Base-by-base conservation (phyloP, 306 rosid genomes). In the Abrus pulchellus region DNA sequence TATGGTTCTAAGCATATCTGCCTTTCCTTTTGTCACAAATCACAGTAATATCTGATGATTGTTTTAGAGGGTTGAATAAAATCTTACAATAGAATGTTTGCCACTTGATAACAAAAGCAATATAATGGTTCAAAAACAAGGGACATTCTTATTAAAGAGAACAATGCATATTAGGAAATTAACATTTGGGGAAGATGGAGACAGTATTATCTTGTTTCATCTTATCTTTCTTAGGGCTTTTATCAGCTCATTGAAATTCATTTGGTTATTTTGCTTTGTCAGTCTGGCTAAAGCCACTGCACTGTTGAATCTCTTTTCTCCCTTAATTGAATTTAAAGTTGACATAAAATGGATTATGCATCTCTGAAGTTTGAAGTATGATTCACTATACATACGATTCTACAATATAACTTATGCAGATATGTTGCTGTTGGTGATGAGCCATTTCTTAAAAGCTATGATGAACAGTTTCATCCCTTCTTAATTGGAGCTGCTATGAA, bases 341-440 rank as follows among this genome's bases (percentile, higher is more conserved):
- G 53, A 78, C 57, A 34, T 12, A 48, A 62, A 48, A 41, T 71
- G 53, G n/a, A 45, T 80, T 85, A 40, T 84, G 34, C 30, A 13
- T 60, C 32, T 67, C 8, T 36, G 36, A 43, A 54, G 72, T 30
- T 52, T 74, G 47, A 32, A 54, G 72, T 30, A 57, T 74, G 47
- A 32, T 68, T 72, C 55, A 27, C 73, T 86, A 45, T 70, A 59
- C 60, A 28, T 68, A 27, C 70, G 59, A 14, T 52, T 61, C 83
- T 87, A 68, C 20, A 85, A 82, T 20, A 38, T 57, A 13, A 50
- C 45, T 60, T 71, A 14, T 85, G 75, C 92, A 94, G 99, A 85
- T 90, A 93, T 71, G 88, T 94, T 84, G 95, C 99, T 53, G 93
- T 94, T 45, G 99, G 99, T 73, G 95, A 93, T 48, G 97, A 94